These are phyloP conservation scores for Penicillium angulare DNA, from an alignment of 495 filamentous ascomycete genomes.

Conservation along the genomic window DNA sequence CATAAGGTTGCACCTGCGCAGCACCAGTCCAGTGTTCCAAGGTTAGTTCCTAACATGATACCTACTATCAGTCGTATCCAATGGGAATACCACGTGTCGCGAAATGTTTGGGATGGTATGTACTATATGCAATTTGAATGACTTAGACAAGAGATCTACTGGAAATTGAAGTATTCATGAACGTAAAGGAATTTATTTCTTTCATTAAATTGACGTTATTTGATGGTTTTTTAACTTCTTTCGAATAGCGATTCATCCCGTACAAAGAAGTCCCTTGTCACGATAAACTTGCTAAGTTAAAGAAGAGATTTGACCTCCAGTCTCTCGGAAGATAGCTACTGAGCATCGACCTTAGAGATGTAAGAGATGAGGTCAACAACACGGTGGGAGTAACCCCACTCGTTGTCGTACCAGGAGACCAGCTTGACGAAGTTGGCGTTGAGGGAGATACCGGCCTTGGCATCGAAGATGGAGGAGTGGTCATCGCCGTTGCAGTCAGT, in stretches of 20 bases:
- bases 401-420: slow-evolving; percentile 96
- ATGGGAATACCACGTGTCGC: too few species aligned
- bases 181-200: slow-evolving; percentile 24
- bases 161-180: slow-evolving; percentile 1
- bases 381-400: slow-evolving; percentile 98
- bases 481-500: slow-evolving; percentile 87
- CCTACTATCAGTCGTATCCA: too few species aligned
- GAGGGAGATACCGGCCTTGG: slow-evolving; percentile 97
- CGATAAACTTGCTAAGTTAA: slow-evolving; percentile 22
- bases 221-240: slow-evolving; percentile 21
- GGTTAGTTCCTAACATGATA: too few species aligned
- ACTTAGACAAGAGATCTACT: background rate
- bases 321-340: slow-evolving; percentile 45
- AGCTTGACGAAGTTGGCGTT: slow-evolving; percentile 99
- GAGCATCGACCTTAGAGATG: slow-evolving; percentile 81
- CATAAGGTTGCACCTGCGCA: too few species aligned
- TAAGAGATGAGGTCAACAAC: slow-evolving; percentile 93
- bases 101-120: too few species aligned
- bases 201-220: slow-evolving; percentile 36
- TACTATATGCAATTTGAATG: too few species aligned
- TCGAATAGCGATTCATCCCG: background rate
- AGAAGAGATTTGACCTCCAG: slow-evolving; percentile 36
- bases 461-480: slow-evolving; percentile 97
- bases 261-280: slow-evolving; percentile 1
- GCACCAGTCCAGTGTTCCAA: too few species aligned